These are phyloP conservation scores for Grammothele lineata DNA, from an alignment of 768 basidiomycete species.

Conservation along the genomic window DNA sequence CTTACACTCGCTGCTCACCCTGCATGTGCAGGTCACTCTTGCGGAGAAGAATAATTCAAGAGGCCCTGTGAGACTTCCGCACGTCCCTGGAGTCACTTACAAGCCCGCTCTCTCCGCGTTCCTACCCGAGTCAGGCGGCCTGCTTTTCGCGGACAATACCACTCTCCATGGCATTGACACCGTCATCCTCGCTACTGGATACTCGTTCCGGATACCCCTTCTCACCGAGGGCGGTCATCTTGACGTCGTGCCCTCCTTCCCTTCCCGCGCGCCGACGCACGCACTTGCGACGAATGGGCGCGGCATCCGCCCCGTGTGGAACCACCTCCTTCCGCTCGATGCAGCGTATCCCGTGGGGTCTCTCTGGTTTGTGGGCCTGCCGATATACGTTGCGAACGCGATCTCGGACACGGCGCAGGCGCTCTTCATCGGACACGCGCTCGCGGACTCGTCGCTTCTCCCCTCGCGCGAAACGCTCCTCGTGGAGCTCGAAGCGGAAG, in stretches of 20 bases:
- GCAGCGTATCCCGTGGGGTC: conserved; percentile 44
- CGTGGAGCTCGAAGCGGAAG: conserved; percentile 35
- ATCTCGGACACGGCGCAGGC: conserved; percentile 49
- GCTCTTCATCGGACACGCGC: conserved; percentile 40
- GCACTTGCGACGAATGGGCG: conserved; percentile 43
- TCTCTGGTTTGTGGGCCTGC: conserved; percentile 52
- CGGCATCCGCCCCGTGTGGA: conserved; percentile 53
- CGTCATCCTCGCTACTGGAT: conserved; percentile 53
- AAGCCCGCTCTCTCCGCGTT: conserved; percentile 47
- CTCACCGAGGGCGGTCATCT: conserved; percentile 24
- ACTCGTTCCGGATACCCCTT: conserved; percentile 51
- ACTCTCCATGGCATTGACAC: conserved; percentile 36
- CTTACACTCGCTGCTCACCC: too few relatives aligned
- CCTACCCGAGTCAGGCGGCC: conserved; percentile 39
- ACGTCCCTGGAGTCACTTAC: too few relatives aligned
- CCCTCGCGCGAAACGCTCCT: conserved; percentile 37
- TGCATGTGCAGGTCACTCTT: too few relatives aligned
- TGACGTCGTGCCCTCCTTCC: conserved; percentile 14
- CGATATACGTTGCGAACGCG: conserved; percentile 42
- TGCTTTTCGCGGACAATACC: conserved; percentile 48
- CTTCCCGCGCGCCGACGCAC: conserved; percentile 19
- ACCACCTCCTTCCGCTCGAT: conserved; percentile 50
- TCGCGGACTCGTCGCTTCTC: conserved; percentile 39
- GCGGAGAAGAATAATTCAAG: too few relatives aligned
- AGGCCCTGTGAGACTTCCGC: too few relatives aligned